Percentiles rank a stretch among this genome's conserved stretches.
phyloP scores from a whole-genome alignment of 306 rosid genomes.

The Mimosa pudica region DNA sequence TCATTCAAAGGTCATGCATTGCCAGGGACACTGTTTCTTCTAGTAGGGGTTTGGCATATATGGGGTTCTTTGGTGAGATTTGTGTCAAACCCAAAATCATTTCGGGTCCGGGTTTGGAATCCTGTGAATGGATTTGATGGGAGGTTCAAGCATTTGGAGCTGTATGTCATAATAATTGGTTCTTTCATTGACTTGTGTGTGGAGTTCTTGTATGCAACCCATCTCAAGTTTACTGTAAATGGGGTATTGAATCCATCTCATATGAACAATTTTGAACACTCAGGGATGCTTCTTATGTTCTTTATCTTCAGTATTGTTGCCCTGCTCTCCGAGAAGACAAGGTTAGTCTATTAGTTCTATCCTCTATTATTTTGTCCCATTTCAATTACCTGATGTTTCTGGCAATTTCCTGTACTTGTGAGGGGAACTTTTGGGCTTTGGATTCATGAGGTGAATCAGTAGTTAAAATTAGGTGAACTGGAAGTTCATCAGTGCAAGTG shows the following conservation, averaged over 20 bases:
- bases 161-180: conserved; percentile 74
- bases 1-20: conserved; percentile 93
- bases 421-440: neutral
- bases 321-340: conserved; percentile 70
- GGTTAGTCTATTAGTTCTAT: conserved; percentile 49
- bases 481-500: neutral
- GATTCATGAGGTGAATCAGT: neutral
- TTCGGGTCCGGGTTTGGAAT: conserved; percentile 71
- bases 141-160: conserved; percentile 78
- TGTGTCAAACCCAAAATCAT: conserved; percentile 51
- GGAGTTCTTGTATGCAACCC: conserved; percentile 92
- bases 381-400: neutral
- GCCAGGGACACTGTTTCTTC: conserved; percentile 89
- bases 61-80: conserved; percentile 78
- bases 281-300: conserved; percentile 98
- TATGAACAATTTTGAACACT: conserved; percentile 94
- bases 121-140: conserved; percentile 85
- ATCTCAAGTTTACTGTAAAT: conserved; percentile 70
- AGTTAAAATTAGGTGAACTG: conserved; percentile 8
- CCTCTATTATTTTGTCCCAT: no score
- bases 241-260: conserved; percentile 84
- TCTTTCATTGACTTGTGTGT: conserved; percentile 84
- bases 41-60: conserved; percentile 91
- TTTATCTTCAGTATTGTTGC: conserved; percentile 71
- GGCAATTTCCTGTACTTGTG: conserved; percentile 13